Base-by-base conservation (phyloP, 495 filamentous ascomycete genomes). In the Cercophora sp. region DNA sequence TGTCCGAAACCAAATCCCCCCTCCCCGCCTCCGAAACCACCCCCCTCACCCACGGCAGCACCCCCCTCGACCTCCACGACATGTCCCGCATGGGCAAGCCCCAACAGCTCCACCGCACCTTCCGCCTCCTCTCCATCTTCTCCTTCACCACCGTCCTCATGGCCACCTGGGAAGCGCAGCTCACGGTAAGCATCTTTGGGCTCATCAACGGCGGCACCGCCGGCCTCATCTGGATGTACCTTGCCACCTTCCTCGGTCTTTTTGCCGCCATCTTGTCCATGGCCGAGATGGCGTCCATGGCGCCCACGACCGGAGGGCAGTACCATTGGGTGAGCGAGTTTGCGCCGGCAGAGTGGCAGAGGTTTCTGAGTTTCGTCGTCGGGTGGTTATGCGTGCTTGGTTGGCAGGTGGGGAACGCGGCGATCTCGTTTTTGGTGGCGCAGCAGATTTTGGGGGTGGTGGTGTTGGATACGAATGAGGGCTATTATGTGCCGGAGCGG, bases 321-420 rank as follows among this genome's bases (percentile, higher is more conserved):
- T 70, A 70, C 22, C 65, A 70, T 48, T 85, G 80, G 81, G 78
- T 83, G 5, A 82, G 74, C 4, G 79, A 82, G 52, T 77, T 83
- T 54, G 75, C 80, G 9, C 80, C 81, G 15, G 61, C 56, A 4
- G 68, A 60, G n/a, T 73, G 60, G 32, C 79, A 80, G 50, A 81
- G 79, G 47, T 79, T 80, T 34, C 63, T 83, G 8, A 81, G 80
- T 56, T 85, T 83, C 58, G 70, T 82, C 27, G 79, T 79, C 40
- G 80, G 80, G 11, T 86, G 83, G 83, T 68, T 86, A 19, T 78
- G 71, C 25, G 76, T 77, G 4, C 75, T 77, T 25, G 81, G 79
- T 8, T 85, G 83, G 82, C 78, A 84, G 63, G 76, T 76, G 18
- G 69, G 75, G 2, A 77, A 77, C 13, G 76, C 82, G 2, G 68